Evolutionary conservation across 2,329 filamentous ascomycete genomes (phyloP).

Genomic region (Aspergillus bombycis): DNA sequence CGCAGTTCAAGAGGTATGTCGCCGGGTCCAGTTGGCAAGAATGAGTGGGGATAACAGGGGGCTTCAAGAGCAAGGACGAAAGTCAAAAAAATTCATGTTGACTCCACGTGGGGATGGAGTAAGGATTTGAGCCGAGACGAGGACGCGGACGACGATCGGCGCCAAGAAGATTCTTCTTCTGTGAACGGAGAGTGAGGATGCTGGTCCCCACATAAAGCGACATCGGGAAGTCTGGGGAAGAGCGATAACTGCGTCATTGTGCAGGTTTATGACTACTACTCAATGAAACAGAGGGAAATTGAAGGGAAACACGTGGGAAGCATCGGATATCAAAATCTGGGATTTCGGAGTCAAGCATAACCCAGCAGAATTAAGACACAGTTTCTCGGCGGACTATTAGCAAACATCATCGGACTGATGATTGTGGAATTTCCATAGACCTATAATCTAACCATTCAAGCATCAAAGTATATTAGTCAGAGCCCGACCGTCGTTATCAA

Average conservation of each 20-base stretch:
- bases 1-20: not conserved
- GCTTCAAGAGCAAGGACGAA: not conserved
- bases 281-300: not conserved
- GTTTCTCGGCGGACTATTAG: too few relatives aligned
- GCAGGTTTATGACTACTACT: not conserved
- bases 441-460: not conserved
- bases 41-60: not conserved
- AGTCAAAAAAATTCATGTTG: not conserved
- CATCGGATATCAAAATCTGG: not conserved
- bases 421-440: too few relatives aligned
- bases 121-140: not conserved
- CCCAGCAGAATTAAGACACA: too few relatives aligned
- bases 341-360: too few relatives aligned
- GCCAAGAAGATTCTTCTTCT: not conserved
- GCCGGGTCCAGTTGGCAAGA: not conserved
- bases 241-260: not conserved
- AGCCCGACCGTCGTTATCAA: not conserved
- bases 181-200: constrained; percentile 1
- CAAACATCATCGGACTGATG: too few relatives aligned
- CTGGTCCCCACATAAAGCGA: constrained; percentile 2
- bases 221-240: constrained; percentile 1
- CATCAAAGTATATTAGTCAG: not conserved
- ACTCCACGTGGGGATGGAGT: constrained; percentile 1
- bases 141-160: not conserved
- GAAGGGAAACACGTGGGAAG: not conserved